Conservation (phyloP, 2,329 filamentous ascomycete genomes). For the Clonostachys chloroleuca region DNA sequence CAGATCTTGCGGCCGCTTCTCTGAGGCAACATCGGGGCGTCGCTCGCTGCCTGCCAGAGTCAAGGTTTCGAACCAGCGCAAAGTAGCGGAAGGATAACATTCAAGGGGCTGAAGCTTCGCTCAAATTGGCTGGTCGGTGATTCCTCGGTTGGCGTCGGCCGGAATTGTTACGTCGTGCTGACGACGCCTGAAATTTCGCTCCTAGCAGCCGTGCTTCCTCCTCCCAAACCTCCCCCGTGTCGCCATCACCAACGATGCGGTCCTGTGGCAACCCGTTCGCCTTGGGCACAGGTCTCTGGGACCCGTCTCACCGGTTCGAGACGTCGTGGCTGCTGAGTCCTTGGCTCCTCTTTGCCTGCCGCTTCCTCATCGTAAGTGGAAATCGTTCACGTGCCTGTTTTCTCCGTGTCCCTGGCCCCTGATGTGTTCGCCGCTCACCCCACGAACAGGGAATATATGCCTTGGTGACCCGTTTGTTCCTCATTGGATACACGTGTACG, state of each 20-base stretch:
- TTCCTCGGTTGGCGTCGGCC: too few relatives aligned
- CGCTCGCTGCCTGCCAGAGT: too few relatives aligned
- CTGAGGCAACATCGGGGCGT: too few relatives aligned
- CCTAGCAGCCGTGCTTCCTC: not conserved
- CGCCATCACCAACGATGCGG: not conserved
- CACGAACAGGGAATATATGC: constrained; percentile 54
- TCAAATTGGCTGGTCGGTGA: too few relatives aligned
- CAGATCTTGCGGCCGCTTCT: too few relatives aligned
- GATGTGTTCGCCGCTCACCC: too few relatives aligned
- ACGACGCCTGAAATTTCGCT: too few relatives aligned
- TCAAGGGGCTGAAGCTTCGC: too few relatives aligned
- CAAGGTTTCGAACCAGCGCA: too few relatives aligned
- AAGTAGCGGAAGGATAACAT: too few relatives aligned
- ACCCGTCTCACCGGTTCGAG: constrained; percentile 62
- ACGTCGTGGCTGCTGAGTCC: constrained; percentile 80
- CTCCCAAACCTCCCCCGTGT: not conserved
- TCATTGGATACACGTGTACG: constrained; percentile 61
- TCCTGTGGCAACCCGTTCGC: constrained; percentile 20
- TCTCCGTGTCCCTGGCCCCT: not conserved
- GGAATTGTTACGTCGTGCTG: too few relatives aligned
- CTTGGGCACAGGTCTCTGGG: constrained; percentile 38
- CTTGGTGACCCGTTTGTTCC: constrained; percentile 65
- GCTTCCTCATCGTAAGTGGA: constrained; percentile 46
- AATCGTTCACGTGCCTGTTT: too few relatives aligned
- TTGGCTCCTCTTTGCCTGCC: constrained; percentile 51